Base-by-base conservation (phyloP, 2,329 filamentous ascomycete genomes). In the Trichophaea hybrida region DNA sequence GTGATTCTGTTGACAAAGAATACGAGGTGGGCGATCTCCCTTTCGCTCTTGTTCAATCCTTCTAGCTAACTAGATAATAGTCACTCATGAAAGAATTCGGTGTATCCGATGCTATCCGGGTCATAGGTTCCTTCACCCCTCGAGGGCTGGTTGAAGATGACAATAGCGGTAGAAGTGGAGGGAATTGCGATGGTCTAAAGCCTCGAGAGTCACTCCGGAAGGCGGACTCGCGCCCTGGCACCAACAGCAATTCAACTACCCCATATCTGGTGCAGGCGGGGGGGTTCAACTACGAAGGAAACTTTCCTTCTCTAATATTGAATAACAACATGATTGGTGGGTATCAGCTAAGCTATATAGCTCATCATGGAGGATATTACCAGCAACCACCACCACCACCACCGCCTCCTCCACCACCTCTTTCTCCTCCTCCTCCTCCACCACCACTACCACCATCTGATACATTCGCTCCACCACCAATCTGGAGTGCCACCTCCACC, bases 41-140 rank as follows among this genome's bases (percentile, higher is more conserved):
- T 32, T 48, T 31, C 24, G 6, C 13, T 33, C 4, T 15, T 46
- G n/a, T 12, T 33, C 2, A 58, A 57, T 57, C 55, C 68, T 57
- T 32, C 32, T 60, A 70, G 71, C 68, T 75, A 80, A 69, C 82
- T 71, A 49, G 2, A 4, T 50, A 60, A 6, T 67, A 88, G 86
- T 85, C 90, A 83, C 87, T 98, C 70, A 95, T 98, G 88, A 85
- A 93, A 80, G 93, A 97, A 77, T 81, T 97, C 68, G 88, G 85
- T 64, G 88, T 88, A 63, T 84, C 83, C 64, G 79, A 74, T 46
- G 50, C 64, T 55, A 59, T 57, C 43, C 49, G 82, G 55, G 73
- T 75, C 55, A 75, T 75, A 58, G 78, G 75, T 58, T 79, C 75
- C 50, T 76, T 84, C 40, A 84, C 83, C 66, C 84, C 84, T 66